These are phyloP conservation scores for Neoboletus magnificus DNA, from an alignment of 768 basidiomycete genomes.

Conservation along the genomic window DNA sequence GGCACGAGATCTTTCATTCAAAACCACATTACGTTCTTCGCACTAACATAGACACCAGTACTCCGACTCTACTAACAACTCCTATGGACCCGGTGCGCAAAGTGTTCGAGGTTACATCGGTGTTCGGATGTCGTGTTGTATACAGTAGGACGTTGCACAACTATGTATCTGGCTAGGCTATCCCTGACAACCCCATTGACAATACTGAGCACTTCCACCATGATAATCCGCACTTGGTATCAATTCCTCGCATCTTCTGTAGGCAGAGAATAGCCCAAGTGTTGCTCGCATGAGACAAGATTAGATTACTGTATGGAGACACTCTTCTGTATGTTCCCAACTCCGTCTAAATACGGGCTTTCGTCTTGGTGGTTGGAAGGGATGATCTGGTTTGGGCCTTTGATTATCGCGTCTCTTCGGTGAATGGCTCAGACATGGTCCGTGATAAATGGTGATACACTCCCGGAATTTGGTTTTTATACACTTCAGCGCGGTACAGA, in stretches of 20 bases:
- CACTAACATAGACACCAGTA: neutral
- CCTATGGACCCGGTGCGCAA: neutral
- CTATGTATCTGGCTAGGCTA: neutral
- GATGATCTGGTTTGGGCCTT: neutral
- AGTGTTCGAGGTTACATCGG: neutral
- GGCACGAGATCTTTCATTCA: neutral
- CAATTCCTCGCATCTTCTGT: neutral
- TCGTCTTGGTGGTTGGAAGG: neutral
- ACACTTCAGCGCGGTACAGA: too few relatives aligned
- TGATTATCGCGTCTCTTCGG: too few relatives aligned
- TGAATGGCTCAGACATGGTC: neutral
- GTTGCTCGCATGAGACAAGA: neutral
- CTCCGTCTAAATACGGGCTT: neutral
- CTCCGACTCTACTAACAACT: neutral
- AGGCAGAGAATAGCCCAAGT: neutral
- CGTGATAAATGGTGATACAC: neutral
- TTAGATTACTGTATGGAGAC: neutral
- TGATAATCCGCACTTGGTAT: neutral
- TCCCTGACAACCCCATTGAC: neutral
- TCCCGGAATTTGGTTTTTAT: neutral
- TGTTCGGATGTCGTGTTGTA: neutral
- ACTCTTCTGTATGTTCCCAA: too few relatives aligned
- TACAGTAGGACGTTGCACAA: neutral
- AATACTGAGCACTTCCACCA: neutral
- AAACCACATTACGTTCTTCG: neutral